Conservation (phyloP, 2,329 filamentous ascomycete genomes). For the Diplodia mutila region DNA sequence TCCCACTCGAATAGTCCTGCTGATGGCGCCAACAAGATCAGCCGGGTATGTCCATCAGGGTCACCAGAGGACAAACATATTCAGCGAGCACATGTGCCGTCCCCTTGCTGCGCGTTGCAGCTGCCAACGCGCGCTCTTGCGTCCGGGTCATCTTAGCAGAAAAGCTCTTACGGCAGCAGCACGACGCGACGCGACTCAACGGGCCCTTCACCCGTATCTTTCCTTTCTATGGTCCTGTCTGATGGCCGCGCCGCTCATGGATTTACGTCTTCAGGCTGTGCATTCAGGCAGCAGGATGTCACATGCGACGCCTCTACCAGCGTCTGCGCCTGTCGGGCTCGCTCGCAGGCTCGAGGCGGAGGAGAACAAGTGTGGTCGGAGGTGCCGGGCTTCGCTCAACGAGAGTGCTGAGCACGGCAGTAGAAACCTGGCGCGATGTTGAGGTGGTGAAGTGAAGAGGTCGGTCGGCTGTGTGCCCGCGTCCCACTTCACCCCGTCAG, state of each 20-base stretch:
- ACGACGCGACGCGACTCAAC: neutral
- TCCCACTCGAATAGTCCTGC: neutral
- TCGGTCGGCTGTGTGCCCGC: slow-evolving; percentile 13
- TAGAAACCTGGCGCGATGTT: neutral
- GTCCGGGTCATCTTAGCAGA: slow-evolving; percentile 1
- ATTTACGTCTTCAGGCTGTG: neutral
- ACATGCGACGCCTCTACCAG: slow-evolving; percentile 1
- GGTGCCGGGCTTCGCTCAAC: neutral
- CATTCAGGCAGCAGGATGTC: slow-evolving; percentile 5
- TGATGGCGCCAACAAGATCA: slow-evolving; percentile 5
- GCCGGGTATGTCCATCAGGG: neutral
- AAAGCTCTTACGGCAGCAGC: slow-evolving; percentile 20
- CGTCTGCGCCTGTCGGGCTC: neutral
- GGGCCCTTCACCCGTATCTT: slow-evolving; percentile 9
- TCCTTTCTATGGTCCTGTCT: slow-evolving; percentile 13
- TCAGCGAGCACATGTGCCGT: neutral
- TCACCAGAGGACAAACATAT: neutral
- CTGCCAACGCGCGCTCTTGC: slow-evolving; percentile 11
- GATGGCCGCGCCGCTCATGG: slow-evolving; percentile 17
- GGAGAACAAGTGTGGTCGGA: neutral
- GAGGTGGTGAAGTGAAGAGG: slow-evolving; percentile 11
- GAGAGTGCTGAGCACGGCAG: slow-evolving; percentile 2
- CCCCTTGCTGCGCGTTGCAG: slow-evolving; percentile 7
- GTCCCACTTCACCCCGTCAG: slow-evolving; percentile 15
- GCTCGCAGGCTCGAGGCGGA: neutral